Conservation (phyloP, 305 asterid genomes). For the Fraxinus baroniana region DNA sequence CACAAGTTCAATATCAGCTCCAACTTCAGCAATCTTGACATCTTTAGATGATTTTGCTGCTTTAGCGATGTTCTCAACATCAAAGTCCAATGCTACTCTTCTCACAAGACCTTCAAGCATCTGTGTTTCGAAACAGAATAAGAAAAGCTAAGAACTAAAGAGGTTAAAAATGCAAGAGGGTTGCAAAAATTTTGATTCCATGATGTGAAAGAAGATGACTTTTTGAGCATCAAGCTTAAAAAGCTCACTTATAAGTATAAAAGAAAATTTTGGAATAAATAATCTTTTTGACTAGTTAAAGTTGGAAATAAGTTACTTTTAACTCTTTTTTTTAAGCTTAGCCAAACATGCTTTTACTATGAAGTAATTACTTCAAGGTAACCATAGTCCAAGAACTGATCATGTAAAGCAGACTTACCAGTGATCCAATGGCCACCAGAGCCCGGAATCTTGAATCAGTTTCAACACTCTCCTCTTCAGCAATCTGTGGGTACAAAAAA, state of each 20-base stretch:
- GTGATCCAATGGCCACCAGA: constrained; percentile 91
- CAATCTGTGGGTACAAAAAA: constrained; percentile 50
- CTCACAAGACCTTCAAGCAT: constrained; percentile 88
- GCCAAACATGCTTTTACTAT: neutral
- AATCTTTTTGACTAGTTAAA: neutral
- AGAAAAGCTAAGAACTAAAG: neutral
- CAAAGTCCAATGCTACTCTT: constrained; percentile 81
- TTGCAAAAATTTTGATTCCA: neutral
- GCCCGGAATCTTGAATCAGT: constrained; percentile 78
- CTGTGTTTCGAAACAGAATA: constrained; percentile 33
- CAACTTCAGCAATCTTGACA: constrained; percentile 78
- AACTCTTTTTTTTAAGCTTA: neutral
- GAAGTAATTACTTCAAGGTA: neutral
- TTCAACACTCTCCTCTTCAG: constrained; percentile 70
- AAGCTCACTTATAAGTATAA: neutral
- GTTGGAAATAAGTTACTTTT: neutral
- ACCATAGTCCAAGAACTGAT: neutral
- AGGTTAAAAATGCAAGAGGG: neutral
- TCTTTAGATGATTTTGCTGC: constrained; percentile 76
- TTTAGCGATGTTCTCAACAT: constrained; percentile 65
- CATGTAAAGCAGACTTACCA: constrained; percentile 44
- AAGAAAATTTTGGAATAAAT: neutral
- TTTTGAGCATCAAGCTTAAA: neutral
- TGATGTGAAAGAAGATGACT: neutral
- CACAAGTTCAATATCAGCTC: constrained; percentile 74